Evolutionary conservation across 2,329 filamentous ascomycete genomes (phyloP), one percentile per base, ranked within the genome.

Genomic region (Fusarium vanettenii): DNA sequence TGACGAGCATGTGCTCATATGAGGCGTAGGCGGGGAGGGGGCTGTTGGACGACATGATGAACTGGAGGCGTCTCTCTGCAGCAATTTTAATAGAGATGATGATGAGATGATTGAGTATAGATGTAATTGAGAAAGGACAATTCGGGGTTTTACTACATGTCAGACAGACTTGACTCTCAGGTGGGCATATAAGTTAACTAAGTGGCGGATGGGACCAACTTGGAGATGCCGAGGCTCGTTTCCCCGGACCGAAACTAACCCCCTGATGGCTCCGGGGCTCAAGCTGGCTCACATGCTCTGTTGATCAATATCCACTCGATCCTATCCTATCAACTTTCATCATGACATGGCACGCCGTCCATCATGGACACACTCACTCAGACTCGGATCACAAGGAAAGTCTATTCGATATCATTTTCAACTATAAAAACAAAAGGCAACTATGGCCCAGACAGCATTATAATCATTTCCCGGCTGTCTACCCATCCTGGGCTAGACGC

Each of bases 1-100:
- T 91, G 76, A 97, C 87, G 75, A 91, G 90, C 88, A 95, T 95
- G 86, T 93, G 87, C 76, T 92, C 86, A 84, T 90, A 92, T 39
- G 76, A 74, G 43, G 83, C 75, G 80, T 89, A 89, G 63, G 80
- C 82, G 22, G 79, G 69, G 18, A 83, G 74, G 14, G 79, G 75
- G 10, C 77, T 71, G 14, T 77, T 64, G n/a, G 75, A 67, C 29
- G 80, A 70, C 76, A 78, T 79, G 60, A 33, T 67, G 56, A 50
- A 18, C 55, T 50, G 20, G 29, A 20, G 57, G 55, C 8, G 20
- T 25, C 22, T 9, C 14, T 9, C 22, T 33, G 20, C 22, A 43
- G 9, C 1, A 43, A 27, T 20, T 64, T 16, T 18, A 31, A 4
- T 8, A 35, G 5, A 20, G 16, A 29, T 22, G 20, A 37, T 39